phyloP scores from a whole-genome alignment of 305 asterid genomes.

The Solanum chacoense region DNA sequence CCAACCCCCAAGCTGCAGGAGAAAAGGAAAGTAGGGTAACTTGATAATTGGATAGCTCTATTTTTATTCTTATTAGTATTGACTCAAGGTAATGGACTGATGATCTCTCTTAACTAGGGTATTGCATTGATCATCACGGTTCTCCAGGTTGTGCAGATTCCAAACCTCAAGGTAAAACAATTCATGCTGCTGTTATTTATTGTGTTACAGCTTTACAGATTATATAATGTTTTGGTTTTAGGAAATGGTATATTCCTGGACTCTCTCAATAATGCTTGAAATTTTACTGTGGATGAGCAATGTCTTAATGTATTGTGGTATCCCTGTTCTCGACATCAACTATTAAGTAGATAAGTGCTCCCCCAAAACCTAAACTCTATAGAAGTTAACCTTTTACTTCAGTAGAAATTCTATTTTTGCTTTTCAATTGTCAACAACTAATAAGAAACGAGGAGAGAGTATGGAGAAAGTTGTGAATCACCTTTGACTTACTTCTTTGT shows the following conservation, averaged over 20 bases:
- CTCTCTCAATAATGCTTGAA: not conserved
- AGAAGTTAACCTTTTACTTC: not conserved
- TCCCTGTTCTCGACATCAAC: not conserved
- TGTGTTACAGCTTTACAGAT: not conserved
- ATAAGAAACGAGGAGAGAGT: not conserved
- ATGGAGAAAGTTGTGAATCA: not conserved
- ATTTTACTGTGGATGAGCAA: not conserved
- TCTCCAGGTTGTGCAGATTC: slow-evolving; percentile 81
- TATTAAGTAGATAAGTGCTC: not conserved
- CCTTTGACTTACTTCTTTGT: not conserved
- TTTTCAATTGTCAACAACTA: not conserved
- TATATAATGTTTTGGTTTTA: not conserved
- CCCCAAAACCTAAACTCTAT: not conserved
- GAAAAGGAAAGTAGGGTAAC: not conserved
- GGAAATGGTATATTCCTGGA: not conserved
- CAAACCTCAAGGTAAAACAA: slow-evolving; percentile 78
- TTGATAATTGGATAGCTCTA: slow-evolving; percentile 1
- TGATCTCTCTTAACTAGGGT: slow-evolving; percentile 41
- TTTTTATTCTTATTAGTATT: not conserved
- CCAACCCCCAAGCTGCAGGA: not conserved
- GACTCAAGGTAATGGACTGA: not conserved
- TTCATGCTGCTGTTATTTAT: slow-evolving; percentile 1
- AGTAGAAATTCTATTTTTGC: not conserved
- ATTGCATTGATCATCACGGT: slow-evolving; percentile 87
- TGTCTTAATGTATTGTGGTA: not conserved